Percentiles rank a stretch among this genome's conserved stretches.
Conservation (phyloP, 2,329 filamentous ascomycete genomes). For the Phoma sp. region DNA sequence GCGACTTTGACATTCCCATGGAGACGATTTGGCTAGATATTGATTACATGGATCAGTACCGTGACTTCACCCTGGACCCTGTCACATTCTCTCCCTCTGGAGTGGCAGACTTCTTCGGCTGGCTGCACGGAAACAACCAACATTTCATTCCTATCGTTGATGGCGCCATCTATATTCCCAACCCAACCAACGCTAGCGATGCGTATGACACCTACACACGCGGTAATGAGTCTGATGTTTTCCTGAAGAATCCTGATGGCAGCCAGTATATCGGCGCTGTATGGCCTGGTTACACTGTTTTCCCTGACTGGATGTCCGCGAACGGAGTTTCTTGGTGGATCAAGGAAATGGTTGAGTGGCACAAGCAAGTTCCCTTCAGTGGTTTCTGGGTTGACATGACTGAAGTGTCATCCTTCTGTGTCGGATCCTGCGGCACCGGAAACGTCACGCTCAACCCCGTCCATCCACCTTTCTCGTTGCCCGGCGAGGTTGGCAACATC, state of each 20-base stretch:
- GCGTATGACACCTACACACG: constrained; percentile 59
- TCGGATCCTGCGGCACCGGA: constrained; percentile 73
- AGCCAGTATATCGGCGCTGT: constrained; percentile 63
- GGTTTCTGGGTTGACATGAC: constrained; percentile 69
- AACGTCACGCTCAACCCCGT: constrained; percentile 72
- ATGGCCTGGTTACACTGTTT: constrained; percentile 68
- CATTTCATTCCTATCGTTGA: constrained; percentile 70
- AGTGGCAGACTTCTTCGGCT: constrained; percentile 60
- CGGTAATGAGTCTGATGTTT: constrained; percentile 58
- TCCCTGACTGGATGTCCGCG: constrained; percentile 67
- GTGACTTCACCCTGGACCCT: constrained; percentile 65
- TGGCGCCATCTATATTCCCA: constrained; percentile 73
- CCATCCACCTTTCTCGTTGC: constrained; percentile 70
- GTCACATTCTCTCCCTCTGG: constrained; percentile 59
- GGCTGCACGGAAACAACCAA: constrained; percentile 62
- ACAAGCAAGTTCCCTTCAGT: constrained; percentile 62
- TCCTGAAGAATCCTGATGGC: constrained; percentile 63
- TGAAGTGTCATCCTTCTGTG: constrained; percentile 70
- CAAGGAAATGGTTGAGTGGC: constrained; percentile 60
- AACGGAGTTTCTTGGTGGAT: constrained; percentile 68
- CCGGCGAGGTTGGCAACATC: constrained; percentile 68
- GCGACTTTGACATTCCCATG: constrained; percentile 63
- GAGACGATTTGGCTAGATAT: constrained; percentile 56
- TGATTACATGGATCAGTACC: constrained; percentile 55
- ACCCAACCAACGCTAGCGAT: constrained; percentile 72